Percentiles rank a stretch among this genome's conserved stretches.
phyloP scores from a whole-genome alignment of 2,329 filamentous ascomycete species.

The Beauveria medogensis region DNA sequence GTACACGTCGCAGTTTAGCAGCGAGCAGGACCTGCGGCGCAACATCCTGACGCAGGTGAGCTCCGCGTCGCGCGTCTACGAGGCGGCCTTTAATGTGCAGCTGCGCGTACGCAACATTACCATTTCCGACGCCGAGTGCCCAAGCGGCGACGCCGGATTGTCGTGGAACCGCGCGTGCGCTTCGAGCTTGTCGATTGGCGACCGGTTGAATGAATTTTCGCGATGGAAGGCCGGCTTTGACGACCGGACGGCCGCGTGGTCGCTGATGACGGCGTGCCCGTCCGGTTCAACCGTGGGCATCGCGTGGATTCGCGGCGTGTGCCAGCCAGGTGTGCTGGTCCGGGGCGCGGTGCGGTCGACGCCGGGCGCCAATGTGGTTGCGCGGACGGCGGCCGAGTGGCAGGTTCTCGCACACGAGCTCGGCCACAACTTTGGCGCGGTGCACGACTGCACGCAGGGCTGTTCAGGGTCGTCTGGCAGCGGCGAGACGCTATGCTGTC shows the following conservation, averaged over 20 bases:
- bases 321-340: conserved; percentile 41
- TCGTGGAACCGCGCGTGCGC: conserved; percentile 74
- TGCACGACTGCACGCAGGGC: conserved; percentile 67
- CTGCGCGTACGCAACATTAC: conserved; percentile 74
- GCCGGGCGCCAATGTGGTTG: conserved; percentile 71
- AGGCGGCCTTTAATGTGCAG: conserved; percentile 80
- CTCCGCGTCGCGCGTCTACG: conserved; percentile 73
- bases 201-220: conserved; percentile 73
- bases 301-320: conserved; percentile 79
- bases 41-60: conserved; percentile 79
- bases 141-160: conserved; percentile 45
- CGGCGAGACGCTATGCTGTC: conserved; percentile 55
- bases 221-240: conserved; percentile 62
- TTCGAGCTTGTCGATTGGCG: conserved; percentile 50
- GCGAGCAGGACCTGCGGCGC: conserved; percentile 48
- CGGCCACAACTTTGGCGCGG: conserved; percentile 80
- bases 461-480: conserved; percentile 43
- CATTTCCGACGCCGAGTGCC: conserved; percentile 61
- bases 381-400: conserved; percentile 71
- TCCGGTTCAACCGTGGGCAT: conserved; percentile 74
- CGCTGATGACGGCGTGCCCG: conserved; percentile 64
- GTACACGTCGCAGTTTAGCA: conserved; percentile 63
- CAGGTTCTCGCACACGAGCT: conserved; percentile 85
- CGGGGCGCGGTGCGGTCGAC: conserved; percentile 2
- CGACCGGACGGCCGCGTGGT: conserved; percentile 81